These are phyloP conservation scores for Yamadazyma ubonensis DNA, from an alignment of 805 yeast genomes.

Conservation along the genomic window DNA sequence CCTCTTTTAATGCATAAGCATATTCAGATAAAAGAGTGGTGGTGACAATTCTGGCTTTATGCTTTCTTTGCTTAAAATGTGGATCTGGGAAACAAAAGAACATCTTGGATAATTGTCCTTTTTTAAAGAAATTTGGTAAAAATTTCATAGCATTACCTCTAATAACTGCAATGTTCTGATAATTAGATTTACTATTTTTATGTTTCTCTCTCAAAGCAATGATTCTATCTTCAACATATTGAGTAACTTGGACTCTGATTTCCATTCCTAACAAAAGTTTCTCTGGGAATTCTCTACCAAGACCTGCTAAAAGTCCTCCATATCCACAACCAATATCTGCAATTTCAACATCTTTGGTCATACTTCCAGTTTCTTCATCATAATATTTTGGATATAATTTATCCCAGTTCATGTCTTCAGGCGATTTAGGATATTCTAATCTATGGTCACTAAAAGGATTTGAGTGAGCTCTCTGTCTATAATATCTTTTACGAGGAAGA, in stretches of 20 bases:
- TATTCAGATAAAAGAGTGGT: conserved; percentile 86
- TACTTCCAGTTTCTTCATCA: conserved; percentile 39
- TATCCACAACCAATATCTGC: conserved; percentile 98
- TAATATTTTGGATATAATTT: conserved; percentile 64
- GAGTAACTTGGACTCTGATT: conserved; percentile 95
- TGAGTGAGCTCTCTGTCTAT: conserved; percentile 96
- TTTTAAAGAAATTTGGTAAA: conserved; percentile 86
- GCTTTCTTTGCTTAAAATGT: conserved; percentile 95
- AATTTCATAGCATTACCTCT: conserved; percentile 98
- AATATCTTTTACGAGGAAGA: conserved; percentile 80
- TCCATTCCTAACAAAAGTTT: conserved; percentile 90
- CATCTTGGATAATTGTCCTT: conserved; percentile 82
- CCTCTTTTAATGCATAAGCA: conserved; percentile 83
- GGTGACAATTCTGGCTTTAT: conserved; percentile 94
- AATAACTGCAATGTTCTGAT: conserved; percentile 83
- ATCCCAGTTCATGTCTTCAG: conserved; percentile 86
- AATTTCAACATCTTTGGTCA: conserved; percentile 65
- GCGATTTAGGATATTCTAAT: conserved; percentile 80
- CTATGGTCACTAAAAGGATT: conserved; percentile 96
- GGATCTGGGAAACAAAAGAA: conserved; percentile 99
- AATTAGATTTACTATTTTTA: conserved; percentile 36
- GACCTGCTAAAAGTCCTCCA: conserved; percentile 83
- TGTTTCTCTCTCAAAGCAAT: conserved; percentile 74
- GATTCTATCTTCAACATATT: conserved; percentile 93
- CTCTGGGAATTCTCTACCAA: conserved; percentile 76